Base-by-base conservation (phyloP, 441 rosid species). In the Caryocar brasiliense region DNA sequence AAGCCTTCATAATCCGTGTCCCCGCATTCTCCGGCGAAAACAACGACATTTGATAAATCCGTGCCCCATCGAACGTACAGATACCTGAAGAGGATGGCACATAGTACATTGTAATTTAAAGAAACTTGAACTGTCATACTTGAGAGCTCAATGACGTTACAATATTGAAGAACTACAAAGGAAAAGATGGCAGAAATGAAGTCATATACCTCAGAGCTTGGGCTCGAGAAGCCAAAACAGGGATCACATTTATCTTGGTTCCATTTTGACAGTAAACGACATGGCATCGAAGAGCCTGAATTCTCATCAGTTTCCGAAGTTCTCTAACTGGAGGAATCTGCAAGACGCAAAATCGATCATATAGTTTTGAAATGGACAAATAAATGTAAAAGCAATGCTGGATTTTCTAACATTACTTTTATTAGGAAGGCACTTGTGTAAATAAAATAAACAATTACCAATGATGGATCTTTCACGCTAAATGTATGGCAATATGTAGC, bases 1-100 rank as follows among this genome's bases (percentile, higher is more conserved):
- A 88, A 66, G 24, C 76, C 81, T 63, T 85, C 96, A 25, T 77
- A 85, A 43, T 85, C 92, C 0, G 92, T 77, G 66, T 88, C 92
- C 1, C 95, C 95, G 29, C 74, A 62, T 47, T 81, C 92, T 62
- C 95, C 97, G 8, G 61, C 73, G 45, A 85, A 77, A 24, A 85
- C 79, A 22, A 82, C 80, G 8, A 76, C 47, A 35, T 71, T 79
- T 6, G 79, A 68, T 47, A 85, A 54, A 41, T 81, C 82, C 8
- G 71, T 54, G 7, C 80, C 82, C 96, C 96, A 87, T 7, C 86
- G 84, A 44, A 84, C 82, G 40, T 71, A 66, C 3, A 77, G 64
- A 45, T 84, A 84, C 82, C 96, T 87, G 72, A 51, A 56, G 34
- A 47, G 48, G 40, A 62, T 66, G 12, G 3, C 35, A 13, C 7